Conservation (phyloP, 2,329 filamentous ascomycete genomes). For the Talaromyces rugulosus region DNA sequence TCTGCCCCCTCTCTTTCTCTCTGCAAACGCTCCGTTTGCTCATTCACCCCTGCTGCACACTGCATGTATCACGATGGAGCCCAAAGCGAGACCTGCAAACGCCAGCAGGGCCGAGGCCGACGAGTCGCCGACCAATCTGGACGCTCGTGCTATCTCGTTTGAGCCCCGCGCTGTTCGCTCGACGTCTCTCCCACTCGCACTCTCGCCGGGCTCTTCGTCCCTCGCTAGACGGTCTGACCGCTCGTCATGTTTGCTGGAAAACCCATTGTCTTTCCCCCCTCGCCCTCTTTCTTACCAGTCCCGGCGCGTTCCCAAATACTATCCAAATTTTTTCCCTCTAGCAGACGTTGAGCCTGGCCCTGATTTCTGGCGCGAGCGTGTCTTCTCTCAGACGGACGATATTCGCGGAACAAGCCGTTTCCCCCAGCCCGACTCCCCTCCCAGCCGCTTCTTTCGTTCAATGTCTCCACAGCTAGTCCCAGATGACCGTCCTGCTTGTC, state of each 20-base stretch:
- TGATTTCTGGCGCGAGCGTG: background rate
- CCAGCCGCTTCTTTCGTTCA: background rate
- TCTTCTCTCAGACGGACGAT: background rate
- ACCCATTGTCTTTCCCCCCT: background rate
- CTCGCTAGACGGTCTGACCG: slow-evolving; percentile 1
- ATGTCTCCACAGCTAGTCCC: background rate
- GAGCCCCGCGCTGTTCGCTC: slow-evolving; percentile 16
- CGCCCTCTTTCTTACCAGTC: background rate
- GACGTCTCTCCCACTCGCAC: slow-evolving; percentile 11
- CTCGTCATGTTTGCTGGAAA: background rate
- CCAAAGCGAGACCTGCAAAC: background rate
- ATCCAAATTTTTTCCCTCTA: background rate
- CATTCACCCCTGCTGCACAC: background rate
- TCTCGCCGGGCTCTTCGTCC: slow-evolving; percentile 5
- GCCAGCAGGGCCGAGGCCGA: background rate
- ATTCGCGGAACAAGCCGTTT: background rate
- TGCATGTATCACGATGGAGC: background rate
- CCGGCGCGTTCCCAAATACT: background rate
- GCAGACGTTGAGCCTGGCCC: background rate
- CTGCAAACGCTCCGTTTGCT: background rate
- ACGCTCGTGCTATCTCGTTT: slow-evolving; percentile 22
- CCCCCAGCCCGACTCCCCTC: background rate
- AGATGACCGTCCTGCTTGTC: background rate
- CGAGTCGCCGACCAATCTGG: slow-evolving; percentile 16
- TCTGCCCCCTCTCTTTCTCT: background rate